These are phyloP conservation scores for Fusarium chlamydosporum DNA, from an alignment of 2,329 filamentous ascomycete species.

Conservation along the genomic window DNA sequence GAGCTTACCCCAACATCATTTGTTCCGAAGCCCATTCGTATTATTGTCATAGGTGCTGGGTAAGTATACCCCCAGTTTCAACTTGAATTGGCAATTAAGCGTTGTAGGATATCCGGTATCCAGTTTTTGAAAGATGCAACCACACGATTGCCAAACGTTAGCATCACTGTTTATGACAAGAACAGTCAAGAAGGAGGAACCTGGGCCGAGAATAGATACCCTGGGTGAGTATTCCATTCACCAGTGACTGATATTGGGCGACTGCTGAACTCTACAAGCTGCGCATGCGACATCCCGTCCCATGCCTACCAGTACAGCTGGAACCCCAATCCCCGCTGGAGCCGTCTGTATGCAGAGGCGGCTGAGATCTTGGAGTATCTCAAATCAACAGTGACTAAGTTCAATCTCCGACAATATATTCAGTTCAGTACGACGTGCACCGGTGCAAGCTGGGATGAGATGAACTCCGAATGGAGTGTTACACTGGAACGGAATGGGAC, in stretches of 20 bases:
- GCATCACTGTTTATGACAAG: not conserved
- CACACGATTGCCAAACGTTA: not conserved
- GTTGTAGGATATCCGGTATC: not conserved
- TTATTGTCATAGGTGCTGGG: constrained; percentile 1
- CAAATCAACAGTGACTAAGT: not conserved
- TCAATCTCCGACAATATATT: not conserved
- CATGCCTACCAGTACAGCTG: constrained; percentile 8
- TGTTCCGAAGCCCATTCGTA: not conserved
- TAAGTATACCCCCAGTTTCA: not conserved
- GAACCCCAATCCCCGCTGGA: not conserved
- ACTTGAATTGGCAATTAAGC: not conserved
- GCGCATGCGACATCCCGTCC: constrained; percentile 6
- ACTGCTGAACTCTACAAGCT: not conserved
- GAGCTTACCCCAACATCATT: not conserved
- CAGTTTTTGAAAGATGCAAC: constrained; percentile 6
- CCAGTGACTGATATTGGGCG: not conserved
- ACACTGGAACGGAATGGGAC: not conserved
- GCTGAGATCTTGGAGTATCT: constrained; percentile 1
- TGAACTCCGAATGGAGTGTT: not conserved
- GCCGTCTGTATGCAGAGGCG: not conserved
- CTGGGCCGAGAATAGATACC: constrained; percentile 2
- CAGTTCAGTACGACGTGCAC: not conserved
- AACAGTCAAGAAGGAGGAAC: constrained; percentile 4
- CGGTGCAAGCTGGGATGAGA: not conserved
- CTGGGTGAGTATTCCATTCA: not conserved